Evolutionary conservation across 768 basidiomycete genomes (phyloP).

Genomic region (Macrolepiota albuminosa): DNA sequence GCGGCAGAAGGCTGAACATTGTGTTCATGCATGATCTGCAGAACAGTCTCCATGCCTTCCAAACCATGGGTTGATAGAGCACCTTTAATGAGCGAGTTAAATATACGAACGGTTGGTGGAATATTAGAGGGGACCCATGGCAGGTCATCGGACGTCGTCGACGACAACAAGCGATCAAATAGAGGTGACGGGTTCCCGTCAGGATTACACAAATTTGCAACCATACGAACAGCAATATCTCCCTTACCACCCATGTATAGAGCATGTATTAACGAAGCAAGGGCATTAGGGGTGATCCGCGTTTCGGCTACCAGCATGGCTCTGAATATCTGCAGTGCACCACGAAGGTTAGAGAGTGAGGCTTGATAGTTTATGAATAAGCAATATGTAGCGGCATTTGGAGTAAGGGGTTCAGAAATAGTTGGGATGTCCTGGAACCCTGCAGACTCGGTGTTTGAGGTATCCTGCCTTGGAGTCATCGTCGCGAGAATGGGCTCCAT

Average conservation of each 20-base stretch:
- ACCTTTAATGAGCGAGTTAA: constrained; percentile 59
- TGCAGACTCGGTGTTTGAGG: neutral
- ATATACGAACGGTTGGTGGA: constrained; percentile 39
- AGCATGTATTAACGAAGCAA: constrained; percentile 54
- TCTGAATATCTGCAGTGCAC: constrained; percentile 41
- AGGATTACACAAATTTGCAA: constrained; percentile 40
- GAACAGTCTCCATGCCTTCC: constrained; percentile 36
- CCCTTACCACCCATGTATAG: constrained; percentile 43
- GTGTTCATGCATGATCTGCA: constrained; percentile 51
- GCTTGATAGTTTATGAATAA: constrained; percentile 57
- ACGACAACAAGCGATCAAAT: constrained; percentile 21
- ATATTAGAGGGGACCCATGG: constrained; percentile 28
- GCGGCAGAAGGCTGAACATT: constrained; percentile 46
- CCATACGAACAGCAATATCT: constrained; percentile 46
- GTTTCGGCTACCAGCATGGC: constrained; percentile 41
- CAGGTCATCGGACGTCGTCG: constrained; percentile 14
- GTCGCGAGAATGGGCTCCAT: constrained; percentile 20
- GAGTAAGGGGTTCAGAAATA: constrained; percentile 22
- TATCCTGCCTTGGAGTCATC: constrained; percentile 5
- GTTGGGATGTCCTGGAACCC: constrained; percentile 5
- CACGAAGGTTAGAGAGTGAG: constrained; percentile 35
- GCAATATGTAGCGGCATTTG: constrained; percentile 58
- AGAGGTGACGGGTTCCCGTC: constrained; percentile 22
- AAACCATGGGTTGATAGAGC: constrained; percentile 47
- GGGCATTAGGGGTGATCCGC: constrained; percentile 38